Evolutionary conservation across 129 eudicot genomes (phyloP), one percentile per base, ranked within the genome.

Genomic region (Helichrysum umbraculigerum): DNA sequence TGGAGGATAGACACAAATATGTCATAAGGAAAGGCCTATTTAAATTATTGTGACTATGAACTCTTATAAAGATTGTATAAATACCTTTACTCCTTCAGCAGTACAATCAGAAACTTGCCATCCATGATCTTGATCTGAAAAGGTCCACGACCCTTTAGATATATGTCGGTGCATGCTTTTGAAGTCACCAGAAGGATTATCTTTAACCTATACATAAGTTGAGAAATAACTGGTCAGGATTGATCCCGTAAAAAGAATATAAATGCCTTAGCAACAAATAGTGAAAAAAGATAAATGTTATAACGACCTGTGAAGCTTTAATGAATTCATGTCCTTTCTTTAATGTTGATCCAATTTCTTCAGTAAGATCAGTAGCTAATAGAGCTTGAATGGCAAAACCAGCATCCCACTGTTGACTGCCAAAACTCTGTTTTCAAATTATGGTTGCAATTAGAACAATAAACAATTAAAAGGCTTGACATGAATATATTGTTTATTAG

Each of bases 91-190:
- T 73, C 83, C 98, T 81, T 92, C 98, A 37, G 98, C 92, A 68
- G 98, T 90, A 76, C 98, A 85, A 63, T 92, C 98, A 6, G 98
- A 92, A 54, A 86, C 87, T 84, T 92, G 98, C 98, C 98, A 89
- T 78, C 98, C 98, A 54, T 90, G 96, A 73, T 90, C 98, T 86
- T 90, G 98, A 77, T 86, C 93, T 44, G 98, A 91, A 82, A 94
- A 88, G 8, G 98, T 91, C 98, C 97, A 91, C 0, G 96, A 85
- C 16, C 99, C 99, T 60, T 91, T 94, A 0, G 97, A 87, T 68
- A 86, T 91, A 81, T 91, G 99, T 9, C 97, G 88, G 47, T 88
- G 76, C 97, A 94, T 94, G 78, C 86, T 73, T 78, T 74, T 84
- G 30, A 87, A 94, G 69, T 94, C 93, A 57, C 98, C 97, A 2